Conservation (phyloP, 202 grass and related monocot genomes). For the Cymbopogon flexuosus region DNA sequence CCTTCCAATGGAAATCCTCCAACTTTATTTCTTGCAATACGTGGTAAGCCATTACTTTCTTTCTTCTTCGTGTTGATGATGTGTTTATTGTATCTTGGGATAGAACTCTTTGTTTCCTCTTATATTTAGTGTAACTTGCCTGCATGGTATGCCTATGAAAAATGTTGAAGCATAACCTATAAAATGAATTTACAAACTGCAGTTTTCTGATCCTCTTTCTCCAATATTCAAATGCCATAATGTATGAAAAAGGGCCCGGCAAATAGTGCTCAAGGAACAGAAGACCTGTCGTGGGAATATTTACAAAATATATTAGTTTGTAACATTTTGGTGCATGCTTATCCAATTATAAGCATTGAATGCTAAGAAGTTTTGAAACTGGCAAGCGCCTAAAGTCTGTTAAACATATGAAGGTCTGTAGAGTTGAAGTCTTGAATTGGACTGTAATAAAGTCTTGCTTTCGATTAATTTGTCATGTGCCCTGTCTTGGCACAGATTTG, state of each 20-base stretch:
- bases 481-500: conserved; percentile 52
- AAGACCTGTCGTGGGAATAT: neutral
- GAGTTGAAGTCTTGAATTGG: neutral
- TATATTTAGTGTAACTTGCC: neutral
- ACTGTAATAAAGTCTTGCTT: conserved; percentile 7
- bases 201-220: conserved; percentile 1
- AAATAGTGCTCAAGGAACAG: neutral
- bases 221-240: conserved; percentile 5
- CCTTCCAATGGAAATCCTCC: conserved; percentile 90
- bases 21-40: conserved; percentile 84
- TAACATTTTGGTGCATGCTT: conserved; percentile 8
- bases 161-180: neutral
- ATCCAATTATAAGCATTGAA: conserved; percentile 18
- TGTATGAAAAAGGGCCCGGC: neutral
- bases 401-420: neutral
- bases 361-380: conserved; percentile 1
- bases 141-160: neutral
- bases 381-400: neutral
- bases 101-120: neutral
- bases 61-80: conserved; percentile 14
- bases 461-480: neutral
- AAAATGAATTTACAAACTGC: conserved; percentile 9
- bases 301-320: neutral
- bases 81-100: neutral
- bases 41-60: conserved; percentile 43